Percentiles rank a stretch among this genome's conserved stretches.
Evolutionary conservation across 345 rosid genomes (phyloP).

Genomic region (Aquilaria sinensis): DNA sequence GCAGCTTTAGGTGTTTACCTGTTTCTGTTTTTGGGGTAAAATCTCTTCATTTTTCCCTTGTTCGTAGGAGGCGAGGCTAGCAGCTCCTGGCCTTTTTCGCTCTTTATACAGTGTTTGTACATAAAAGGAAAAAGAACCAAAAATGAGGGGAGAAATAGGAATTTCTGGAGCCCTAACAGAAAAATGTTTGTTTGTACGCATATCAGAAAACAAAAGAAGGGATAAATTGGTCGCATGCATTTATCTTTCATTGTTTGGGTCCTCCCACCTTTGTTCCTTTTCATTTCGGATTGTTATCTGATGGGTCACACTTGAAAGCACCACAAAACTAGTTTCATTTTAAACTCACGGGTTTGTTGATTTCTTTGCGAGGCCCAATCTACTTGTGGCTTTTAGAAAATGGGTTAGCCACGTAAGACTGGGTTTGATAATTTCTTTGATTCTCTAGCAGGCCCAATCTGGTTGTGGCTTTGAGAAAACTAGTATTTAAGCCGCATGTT

Average conservation of each 20-base stretch:
- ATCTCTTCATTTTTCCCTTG: background rate
- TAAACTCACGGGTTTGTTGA: too few relatives aligned
- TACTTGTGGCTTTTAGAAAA: too few relatives aligned
- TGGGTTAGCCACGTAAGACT: too few relatives aligned
- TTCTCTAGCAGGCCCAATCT: too few relatives aligned
- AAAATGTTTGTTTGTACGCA: slow-evolving; percentile 3
- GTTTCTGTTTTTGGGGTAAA: background rate
- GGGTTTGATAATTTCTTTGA: too few relatives aligned
- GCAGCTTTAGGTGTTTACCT: slow-evolving; percentile 9
- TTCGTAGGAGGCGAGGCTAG: slow-evolving; percentile 11
- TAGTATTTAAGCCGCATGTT: too few relatives aligned
- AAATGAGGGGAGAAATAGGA: background rate
- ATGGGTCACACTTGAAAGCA: too few relatives aligned
- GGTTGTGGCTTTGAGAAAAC: too few relatives aligned
- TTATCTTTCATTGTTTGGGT: background rate
- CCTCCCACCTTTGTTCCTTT: background rate
- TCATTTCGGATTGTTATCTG: background rate
- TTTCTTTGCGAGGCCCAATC: too few relatives aligned
- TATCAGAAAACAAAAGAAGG: slow-evolving; percentile 8
- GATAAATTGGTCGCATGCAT: background rate
- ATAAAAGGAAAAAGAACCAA: slow-evolving; percentile 18
- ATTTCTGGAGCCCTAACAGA: slow-evolving; percentile 11
- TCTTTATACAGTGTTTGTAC: slow-evolving; percentile 36
- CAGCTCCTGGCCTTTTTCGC: slow-evolving; percentile 2
- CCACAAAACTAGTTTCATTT: too few relatives aligned